phyloP scores from a whole-genome alignment of 1,284 basidiomycete species.

The Irpex sp. region DNA sequence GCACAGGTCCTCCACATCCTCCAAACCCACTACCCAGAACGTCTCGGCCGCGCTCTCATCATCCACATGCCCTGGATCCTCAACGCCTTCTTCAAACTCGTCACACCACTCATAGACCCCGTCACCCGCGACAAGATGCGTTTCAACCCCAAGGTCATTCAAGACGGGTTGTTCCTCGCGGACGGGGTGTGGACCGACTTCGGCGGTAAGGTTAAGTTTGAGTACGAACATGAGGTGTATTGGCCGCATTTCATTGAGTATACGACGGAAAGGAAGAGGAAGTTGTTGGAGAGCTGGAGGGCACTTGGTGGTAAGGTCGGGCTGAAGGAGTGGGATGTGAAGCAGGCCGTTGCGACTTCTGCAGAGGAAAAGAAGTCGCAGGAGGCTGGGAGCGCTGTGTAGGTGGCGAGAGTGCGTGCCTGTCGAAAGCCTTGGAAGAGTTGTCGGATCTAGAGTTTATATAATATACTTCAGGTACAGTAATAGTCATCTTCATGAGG shows the following conservation, averaged over 20 bases:
- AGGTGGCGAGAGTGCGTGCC: not conserved
- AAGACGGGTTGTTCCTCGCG: slow-evolving; percentile 53
- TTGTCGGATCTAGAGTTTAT: not conserved
- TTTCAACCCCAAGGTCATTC: slow-evolving; percentile 60
- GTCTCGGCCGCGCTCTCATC: slow-evolving; percentile 82
- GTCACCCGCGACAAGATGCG: slow-evolving; percentile 53
- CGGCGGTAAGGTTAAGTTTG: slow-evolving; percentile 56
- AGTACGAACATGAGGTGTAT: slow-evolving; percentile 69
- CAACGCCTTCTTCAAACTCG: slow-evolving; percentile 77
- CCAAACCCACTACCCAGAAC: slow-evolving; percentile 88
- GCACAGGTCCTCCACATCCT: slow-evolving; percentile 61
- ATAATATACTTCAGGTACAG: too few relatives aligned
- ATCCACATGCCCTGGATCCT: slow-evolving; percentile 81
- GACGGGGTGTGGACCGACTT: slow-evolving; percentile 59
- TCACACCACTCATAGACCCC: slow-evolving; percentile 78
- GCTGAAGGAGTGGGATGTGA: slow-evolving; percentile 68
- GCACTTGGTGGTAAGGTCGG: slow-evolving; percentile 60
- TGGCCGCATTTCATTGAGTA: slow-evolving; percentile 62
- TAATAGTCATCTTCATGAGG: too few relatives aligned
- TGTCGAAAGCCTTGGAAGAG: not conserved
- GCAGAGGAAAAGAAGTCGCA: not conserved
- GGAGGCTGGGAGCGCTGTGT: not conserved
- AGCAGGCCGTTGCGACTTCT: slow-evolving; percentile 21
- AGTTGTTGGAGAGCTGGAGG: slow-evolving; percentile 57
- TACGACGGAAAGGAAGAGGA: slow-evolving; percentile 44